Evolutionary conservation across 495 filamentous ascomycete genomes (phyloP).

Genomic region (Viridothelium virens): DNA sequence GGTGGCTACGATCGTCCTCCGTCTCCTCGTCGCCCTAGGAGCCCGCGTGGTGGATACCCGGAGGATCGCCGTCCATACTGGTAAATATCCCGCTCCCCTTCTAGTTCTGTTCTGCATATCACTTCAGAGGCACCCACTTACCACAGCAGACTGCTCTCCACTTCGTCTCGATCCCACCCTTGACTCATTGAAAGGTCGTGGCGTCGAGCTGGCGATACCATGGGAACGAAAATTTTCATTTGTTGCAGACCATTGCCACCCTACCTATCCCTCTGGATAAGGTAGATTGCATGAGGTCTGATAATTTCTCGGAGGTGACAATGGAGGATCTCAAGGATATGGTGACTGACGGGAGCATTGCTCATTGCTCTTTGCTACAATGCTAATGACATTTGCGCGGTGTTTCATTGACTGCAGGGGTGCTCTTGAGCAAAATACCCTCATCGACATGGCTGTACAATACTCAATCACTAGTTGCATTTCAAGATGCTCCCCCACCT

Average conservation of each 20-base stretch:
- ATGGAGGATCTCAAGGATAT: background rate
- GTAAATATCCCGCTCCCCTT: slow-evolving; percentile 23
- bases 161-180: background rate
- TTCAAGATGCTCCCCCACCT: background rate
- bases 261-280: too few relatives aligned
- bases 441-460: background rate
- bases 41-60: slow-evolving; percentile 26
- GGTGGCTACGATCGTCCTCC: slow-evolving; percentile 49
- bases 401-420: background rate
- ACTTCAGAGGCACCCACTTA: background rate
- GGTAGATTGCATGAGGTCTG: too few relatives aligned
- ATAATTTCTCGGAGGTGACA: too few relatives aligned
- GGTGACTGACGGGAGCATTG: background rate
- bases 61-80: slow-evolving; percentile 29
- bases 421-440: background rate
- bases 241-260: too few relatives aligned
- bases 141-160: background rate
- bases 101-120: background rate
- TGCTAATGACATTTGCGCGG: background rate
- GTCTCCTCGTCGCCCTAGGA: slow-evolving; percentile 38
- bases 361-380: background rate
- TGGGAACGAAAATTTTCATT: background rate
- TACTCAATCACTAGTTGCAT: background rate
- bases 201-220: background rate
- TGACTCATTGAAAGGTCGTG: background rate